phyloP scores from a whole-genome alignment of 2,329 filamentous ascomycete genomes.

The Diaporthe amygdali region DNA sequence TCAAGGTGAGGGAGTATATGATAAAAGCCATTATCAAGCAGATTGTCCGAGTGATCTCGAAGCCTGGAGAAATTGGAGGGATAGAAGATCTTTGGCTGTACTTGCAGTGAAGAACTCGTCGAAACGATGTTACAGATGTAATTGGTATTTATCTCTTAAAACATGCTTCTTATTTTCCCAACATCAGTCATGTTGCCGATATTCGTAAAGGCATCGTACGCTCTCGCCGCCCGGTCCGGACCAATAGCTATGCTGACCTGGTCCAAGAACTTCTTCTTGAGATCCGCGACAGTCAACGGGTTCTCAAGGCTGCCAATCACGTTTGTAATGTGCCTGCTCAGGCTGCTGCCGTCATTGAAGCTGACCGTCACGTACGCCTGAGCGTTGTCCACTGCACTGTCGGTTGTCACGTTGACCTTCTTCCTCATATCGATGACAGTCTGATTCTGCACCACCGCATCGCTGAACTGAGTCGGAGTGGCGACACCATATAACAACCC shows the following conservation, averaged over 20 bases:
- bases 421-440: constrained; percentile 48
- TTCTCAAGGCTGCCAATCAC: constrained; percentile 24
- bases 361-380: constrained; percentile 33
- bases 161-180: background rate
- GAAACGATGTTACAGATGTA: no score
- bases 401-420: constrained; percentile 47
- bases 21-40: no score
- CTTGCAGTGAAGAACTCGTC: no score
- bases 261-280: constrained; percentile 24
- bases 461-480: constrained; percentile 55
- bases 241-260: background rate
- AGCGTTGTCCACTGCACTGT: constrained; percentile 45
- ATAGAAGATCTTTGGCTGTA: no score
- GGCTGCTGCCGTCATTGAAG: constrained; percentile 4
- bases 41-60: no score
- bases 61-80: no score
- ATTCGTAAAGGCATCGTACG: background rate
- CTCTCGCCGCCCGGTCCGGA: background rate
- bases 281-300: constrained; percentile 13
- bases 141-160: no score
- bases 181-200: constrained; percentile 11
- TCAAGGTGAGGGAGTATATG: no score
- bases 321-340: constrained; percentile 19
- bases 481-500: constrained; percentile 56
- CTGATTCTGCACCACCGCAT: constrained; percentile 47